Evolutionary conservation across 768 basidiomycete genomes (phyloP).

Genomic region (Termitomyces sp.): DNA sequence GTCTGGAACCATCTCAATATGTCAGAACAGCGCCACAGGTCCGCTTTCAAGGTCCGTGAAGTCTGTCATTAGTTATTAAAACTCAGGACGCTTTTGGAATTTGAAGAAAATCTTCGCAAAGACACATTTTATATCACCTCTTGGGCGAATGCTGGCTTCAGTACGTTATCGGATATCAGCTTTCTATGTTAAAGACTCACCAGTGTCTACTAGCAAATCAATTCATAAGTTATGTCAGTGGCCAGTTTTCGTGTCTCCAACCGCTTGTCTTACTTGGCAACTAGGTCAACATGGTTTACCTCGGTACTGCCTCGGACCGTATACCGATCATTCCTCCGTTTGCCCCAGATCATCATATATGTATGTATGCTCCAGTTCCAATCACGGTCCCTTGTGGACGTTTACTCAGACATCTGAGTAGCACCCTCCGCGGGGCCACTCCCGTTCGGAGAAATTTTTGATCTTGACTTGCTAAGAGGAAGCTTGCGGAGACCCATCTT

Average conservation of each 20-base stretch:
- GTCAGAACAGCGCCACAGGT: conserved; percentile 6
- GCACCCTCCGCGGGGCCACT: conserved; percentile 25
- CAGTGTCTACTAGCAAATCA: conserved; percentile 23
- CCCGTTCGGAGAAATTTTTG: conserved; percentile 38
- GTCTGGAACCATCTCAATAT: conserved; percentile 9
- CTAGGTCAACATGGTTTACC: conserved; percentile 44
- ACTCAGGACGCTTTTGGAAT: not conserved
- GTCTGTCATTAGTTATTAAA: not conserved
- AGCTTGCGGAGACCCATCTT: conserved; percentile 33
- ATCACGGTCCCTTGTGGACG: not conserved
- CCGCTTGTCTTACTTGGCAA: not conserved
- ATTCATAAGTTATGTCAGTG: conserved; percentile 27
- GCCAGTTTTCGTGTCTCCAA: not conserved
- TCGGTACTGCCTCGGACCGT: conserved; percentile 35
- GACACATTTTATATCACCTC: conserved; percentile 50
- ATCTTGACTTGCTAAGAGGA: conserved; percentile 30
- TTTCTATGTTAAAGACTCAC: not conserved
- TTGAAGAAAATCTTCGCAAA: conserved; percentile 39
- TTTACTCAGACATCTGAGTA: conserved; percentile 8
- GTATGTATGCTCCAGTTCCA: conserved; percentile 18
- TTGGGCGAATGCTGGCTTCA: conserved; percentile 53
- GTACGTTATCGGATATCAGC: conserved; percentile 20
- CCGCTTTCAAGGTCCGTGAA: conserved; percentile 10
- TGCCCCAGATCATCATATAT: conserved; percentile 34
- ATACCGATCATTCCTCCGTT: conserved; percentile 45